phyloP scores from a whole-genome alignment of 1,284 basidiomycete genomes.

The Coniferiporia sulphurascens region DNA sequence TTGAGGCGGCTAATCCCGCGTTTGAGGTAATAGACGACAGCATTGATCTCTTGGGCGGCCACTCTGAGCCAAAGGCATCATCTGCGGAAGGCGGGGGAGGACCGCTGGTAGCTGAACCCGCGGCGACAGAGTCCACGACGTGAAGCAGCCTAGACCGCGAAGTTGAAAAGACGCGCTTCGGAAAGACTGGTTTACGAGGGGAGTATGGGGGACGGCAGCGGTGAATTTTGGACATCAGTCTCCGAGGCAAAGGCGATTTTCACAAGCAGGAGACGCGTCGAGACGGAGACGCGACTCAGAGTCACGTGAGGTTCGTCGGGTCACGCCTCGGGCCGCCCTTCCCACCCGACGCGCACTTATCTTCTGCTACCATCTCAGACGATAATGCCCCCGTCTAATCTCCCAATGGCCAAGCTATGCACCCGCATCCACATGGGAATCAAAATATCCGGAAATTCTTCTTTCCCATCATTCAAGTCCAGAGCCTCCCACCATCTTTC shows the following conservation, averaged over 20 bases:
- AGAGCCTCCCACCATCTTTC: neutral
- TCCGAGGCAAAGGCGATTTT: too few relatives aligned
- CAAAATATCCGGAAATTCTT: neutral
- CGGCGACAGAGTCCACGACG: neutral
- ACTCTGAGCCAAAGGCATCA: conserved; percentile 3
- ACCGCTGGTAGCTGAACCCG: neutral
- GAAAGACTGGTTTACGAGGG: neutral
- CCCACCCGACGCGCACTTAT: too few relatives aligned
- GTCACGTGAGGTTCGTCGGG: too few relatives aligned
- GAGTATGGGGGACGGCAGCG: neutral
- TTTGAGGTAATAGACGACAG: neutral
- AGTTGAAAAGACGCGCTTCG: neutral
- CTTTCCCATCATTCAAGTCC: neutral
- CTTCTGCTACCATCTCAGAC: too few relatives aligned
- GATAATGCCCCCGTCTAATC: too few relatives aligned
- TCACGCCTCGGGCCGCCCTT: too few relatives aligned
- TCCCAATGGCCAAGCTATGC: too few relatives aligned
- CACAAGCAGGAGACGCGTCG: too few relatives aligned
- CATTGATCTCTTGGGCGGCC: neutral
- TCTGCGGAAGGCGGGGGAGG: neutral
- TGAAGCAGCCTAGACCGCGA: neutral
- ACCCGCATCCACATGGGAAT: too few relatives aligned
- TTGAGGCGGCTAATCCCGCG: neutral
- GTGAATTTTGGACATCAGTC: neutral
- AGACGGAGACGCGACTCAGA: too few relatives aligned